Conservation (phyloP, 805 yeast genomes). For the Yarrowia hollandica region DNA sequence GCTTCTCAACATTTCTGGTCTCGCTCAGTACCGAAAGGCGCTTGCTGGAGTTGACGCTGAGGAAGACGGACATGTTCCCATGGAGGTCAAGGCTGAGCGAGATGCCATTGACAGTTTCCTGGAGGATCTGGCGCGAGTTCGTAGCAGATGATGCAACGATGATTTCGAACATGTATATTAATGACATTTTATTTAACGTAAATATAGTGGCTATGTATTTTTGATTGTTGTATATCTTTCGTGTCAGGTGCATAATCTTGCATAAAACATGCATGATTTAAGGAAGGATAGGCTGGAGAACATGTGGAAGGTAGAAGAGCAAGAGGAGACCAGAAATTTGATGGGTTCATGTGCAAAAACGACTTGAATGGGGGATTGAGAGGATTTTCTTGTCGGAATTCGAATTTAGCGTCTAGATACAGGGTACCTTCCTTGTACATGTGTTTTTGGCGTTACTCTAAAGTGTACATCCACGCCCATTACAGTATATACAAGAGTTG, state of each 20-base stretch:
- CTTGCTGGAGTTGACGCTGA: background rate
- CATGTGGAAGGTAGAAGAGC: too few relatives aligned
- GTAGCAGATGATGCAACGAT: background rate
- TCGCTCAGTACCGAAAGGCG: slow-evolving; percentile 7
- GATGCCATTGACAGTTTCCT: slow-evolving; percentile 20
- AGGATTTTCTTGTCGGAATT: too few relatives aligned
- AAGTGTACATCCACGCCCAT: too few relatives aligned
- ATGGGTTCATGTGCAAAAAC: too few relatives aligned
- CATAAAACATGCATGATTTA: background rate
- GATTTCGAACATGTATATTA: slow-evolving; percentile 1
- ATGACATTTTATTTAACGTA: background rate
- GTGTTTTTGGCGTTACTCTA: too few relatives aligned
- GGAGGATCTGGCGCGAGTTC: slow-evolving; percentile 14
- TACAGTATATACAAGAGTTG: too few relatives aligned
- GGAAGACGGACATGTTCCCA: background rate
- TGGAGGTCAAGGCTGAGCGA: slow-evolving; percentile 7
- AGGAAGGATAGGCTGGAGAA: too few relatives aligned
- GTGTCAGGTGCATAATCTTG: slow-evolving; percentile 14
- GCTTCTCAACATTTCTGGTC: slow-evolving; percentile 13
- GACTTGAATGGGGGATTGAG: too few relatives aligned
- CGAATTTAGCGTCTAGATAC: too few relatives aligned
- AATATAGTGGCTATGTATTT: background rate
- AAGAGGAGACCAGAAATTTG: too few relatives aligned
- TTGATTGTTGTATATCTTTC: too few relatives aligned
- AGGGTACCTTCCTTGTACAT: too few relatives aligned